Evolutionary conservation across 1,284 basidiomycete genomes (phyloP).

Genomic region (Leccinum laetum): DNA sequence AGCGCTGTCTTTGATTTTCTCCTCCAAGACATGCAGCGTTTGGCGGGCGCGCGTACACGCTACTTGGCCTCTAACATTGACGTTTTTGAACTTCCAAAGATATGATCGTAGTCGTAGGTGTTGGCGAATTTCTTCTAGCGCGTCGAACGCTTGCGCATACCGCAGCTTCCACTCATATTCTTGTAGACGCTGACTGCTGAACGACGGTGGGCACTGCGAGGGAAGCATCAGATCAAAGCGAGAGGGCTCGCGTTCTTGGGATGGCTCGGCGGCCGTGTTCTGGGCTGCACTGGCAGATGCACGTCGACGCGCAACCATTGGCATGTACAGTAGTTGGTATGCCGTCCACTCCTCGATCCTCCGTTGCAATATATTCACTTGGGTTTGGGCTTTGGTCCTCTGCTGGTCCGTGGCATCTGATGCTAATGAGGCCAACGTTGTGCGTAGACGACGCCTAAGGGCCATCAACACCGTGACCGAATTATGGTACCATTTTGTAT

Average conservation of each 20-base stretch:
- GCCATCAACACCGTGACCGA: neutral
- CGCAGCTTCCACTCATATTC: too few species aligned
- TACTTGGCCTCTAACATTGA: neutral
- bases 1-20: too few species aligned
- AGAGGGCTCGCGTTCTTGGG: neutral
- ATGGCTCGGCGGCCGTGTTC: neutral
- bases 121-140: too few species aligned
- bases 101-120: too few species aligned
- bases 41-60: too few species aligned
- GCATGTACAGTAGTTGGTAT: neutral
- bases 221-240: neutral
- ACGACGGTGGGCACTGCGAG: neutral
- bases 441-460: neutral
- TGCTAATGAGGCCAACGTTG: neutral
- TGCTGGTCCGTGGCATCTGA: neutral
- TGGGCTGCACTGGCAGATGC: neutral
- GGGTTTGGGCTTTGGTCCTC: neutral
- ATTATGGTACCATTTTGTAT: neutral
- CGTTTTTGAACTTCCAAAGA: too few species aligned
- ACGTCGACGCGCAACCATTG: neutral
- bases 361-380: neutral
- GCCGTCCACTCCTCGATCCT: neutral
- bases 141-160: too few species aligned
- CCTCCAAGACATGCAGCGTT: too few species aligned
- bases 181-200: too few species aligned